Evolutionary conservation across 768 basidiomycete genomes (phyloP).

Genomic region (Sporobolomyces pararoseus): DNA sequence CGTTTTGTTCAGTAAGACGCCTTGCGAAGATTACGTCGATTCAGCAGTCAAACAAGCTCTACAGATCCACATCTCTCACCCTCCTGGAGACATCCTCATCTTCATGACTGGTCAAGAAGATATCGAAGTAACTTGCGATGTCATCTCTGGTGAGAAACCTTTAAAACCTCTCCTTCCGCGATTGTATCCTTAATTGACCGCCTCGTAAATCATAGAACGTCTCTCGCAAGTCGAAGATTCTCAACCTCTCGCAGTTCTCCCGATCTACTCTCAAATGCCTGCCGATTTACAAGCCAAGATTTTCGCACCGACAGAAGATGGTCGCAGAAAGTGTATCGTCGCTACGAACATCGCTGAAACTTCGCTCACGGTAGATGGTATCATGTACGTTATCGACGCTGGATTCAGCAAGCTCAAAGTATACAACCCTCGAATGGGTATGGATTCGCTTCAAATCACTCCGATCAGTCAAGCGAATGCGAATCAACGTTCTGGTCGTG

Average conservation of each 20-base stretch:
- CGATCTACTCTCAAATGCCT: constrained; percentile 99
- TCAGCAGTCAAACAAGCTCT: constrained; percentile 96
- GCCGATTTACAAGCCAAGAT: constrained; percentile 98
- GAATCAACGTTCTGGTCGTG: constrained; percentile 90
- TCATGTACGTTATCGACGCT: constrained; percentile 91
- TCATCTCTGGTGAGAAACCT: constrained; percentile 67
- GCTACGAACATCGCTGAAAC: constrained; percentile 99
- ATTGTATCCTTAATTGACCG: background rate
- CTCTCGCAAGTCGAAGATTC: constrained; percentile 88
- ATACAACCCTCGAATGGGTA: constrained; percentile 97
- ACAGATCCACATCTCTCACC: constrained; percentile 89
- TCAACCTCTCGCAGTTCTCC: constrained; percentile 78
- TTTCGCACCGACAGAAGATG: constrained; percentile 88
- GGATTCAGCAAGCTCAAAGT: constrained; percentile 98
- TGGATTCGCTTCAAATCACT: constrained; percentile 98
- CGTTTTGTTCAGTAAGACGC: constrained; percentile 90
- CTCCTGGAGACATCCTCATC: constrained; percentile 89
- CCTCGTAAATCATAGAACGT: constrained; percentile 61
- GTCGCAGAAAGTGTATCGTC: constrained; percentile 91
- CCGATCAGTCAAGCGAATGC: constrained; percentile 99
- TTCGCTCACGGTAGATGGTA: constrained; percentile 97
- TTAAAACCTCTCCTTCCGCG: background rate
- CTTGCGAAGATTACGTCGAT: constrained; percentile 98
- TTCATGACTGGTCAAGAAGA: constrained; percentile 99
- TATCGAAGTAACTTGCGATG: constrained; percentile 94